Conservation (phyloP, 129 eudicot genomes). For the carrot (Daucus carota) region DH1_v3.0 NC_030382.2:39886001-39886500, state of each 20-base stretch:
- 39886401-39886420: background rate
- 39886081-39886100: background rate
- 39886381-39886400: background rate
- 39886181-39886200: background rate
- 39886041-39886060: background rate
- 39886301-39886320: too few relatives aligned
- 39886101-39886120: background rate
- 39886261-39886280: background rate
- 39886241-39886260: too few relatives aligned
- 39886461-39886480: background rate
- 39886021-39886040: background rate
- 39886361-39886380: background rate
- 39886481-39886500: background rate
- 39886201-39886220: background rate
- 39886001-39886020: background rate
- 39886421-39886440: background rate
- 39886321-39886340: background rate
- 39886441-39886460: background rate
- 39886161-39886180: background rate
- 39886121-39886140: background rate
- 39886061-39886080: constrained; percentile 6
- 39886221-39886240: background rate
- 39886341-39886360: background rate
- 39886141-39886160: background rate
- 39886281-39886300: background rate